Base-by-base conservation (phyloP, 1,284 basidiomycete genomes). In the Rhizoctonia solani region DNA sequence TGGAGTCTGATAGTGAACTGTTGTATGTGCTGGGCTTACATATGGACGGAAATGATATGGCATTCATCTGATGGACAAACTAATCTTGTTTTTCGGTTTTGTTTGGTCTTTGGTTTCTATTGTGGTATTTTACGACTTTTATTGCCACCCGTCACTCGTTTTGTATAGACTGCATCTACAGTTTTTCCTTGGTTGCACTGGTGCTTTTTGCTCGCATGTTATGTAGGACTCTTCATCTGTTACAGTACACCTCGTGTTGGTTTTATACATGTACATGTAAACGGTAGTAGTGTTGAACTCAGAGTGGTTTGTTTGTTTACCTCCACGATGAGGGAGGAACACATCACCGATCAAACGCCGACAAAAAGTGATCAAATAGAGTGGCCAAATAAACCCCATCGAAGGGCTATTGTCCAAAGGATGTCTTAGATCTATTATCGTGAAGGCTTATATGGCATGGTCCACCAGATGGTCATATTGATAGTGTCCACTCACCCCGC, bases 401-500 rank as follows among this genome's bases (percentile, higher is more conserved):
- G 19, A 29, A 9, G 4, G 49, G 27, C 23, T 52, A 52, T 52
- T 52, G 49, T 52, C 49, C 21, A 6, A 21, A 16, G 44, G 21
- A 47, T 47, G 44, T 47, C 14, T 29, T 30, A 29, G 49, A 4
- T 52, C 49, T 52, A 52, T 52, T 52, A 52, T 52, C 14, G 9
- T 29, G 6, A 11, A 52, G 8, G 49, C 11, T 13, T 29, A 52
- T 52, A 52, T 52, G 25, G 49, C 49, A 25, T 50, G 47, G 49
- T 27, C 44, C 55, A 4, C 3, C 42, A 19, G 29, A 29, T 47
- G 23, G 55, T 11, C 25, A 14, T 25, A 25, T 61, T 44, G 46
- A 29, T 46, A 32, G 37, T 52, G 49, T 63, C 59, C 47, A 21
- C 19, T 25, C 53, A 16, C 53, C 59, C 50, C 59, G 47, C 58